Evolutionary conservation across 2,329 filamentous ascomycete genomes (phyloP).

Genomic region (Rhinocladiella mackenziei): DNA sequence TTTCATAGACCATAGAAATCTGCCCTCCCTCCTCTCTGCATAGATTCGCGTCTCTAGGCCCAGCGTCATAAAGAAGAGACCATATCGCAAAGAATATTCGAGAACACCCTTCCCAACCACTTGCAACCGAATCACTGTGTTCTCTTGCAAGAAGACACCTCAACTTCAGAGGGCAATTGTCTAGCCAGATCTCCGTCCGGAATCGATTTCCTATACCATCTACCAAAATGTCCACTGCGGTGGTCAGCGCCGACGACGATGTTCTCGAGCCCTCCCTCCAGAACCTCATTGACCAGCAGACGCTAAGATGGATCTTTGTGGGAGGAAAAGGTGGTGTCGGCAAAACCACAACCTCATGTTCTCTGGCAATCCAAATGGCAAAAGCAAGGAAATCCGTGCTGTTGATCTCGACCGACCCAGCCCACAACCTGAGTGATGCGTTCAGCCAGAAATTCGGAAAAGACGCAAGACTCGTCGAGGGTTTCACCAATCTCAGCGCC

Average conservation of each 20-base stretch:
- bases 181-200: background rate
- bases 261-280: conserved; percentile 88
- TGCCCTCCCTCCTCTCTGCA: background rate
- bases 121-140: background rate
- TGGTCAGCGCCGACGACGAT: conserved; percentile 57
- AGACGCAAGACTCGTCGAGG: conserved; percentile 86
- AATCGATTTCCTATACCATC: background rate
- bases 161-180: background rate
- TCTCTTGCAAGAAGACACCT: background rate
- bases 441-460: conserved; percentile 99
- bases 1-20: background rate
- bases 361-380: conserved; percentile 94
- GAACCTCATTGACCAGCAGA: conserved; percentile 90
- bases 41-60: background rate
- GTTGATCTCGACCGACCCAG: conserved; percentile 96
- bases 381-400: conserved; percentile 92
- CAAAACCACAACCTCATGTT: conserved; percentile 99
- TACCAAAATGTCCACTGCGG: conserved; percentile 36
- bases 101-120: background rate
- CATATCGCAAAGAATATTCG: background rate
- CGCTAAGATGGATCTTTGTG: conserved; percentile 97
- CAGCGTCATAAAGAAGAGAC: too few relatives aligned
- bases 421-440: conserved; percentile 95
- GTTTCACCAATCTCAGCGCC: conserved; percentile 87
- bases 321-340: conserved; percentile 97